phyloP scores from a whole-genome alignment of 2,329 filamentous ascomycete species.

The Fusarium sp. region DNA sequence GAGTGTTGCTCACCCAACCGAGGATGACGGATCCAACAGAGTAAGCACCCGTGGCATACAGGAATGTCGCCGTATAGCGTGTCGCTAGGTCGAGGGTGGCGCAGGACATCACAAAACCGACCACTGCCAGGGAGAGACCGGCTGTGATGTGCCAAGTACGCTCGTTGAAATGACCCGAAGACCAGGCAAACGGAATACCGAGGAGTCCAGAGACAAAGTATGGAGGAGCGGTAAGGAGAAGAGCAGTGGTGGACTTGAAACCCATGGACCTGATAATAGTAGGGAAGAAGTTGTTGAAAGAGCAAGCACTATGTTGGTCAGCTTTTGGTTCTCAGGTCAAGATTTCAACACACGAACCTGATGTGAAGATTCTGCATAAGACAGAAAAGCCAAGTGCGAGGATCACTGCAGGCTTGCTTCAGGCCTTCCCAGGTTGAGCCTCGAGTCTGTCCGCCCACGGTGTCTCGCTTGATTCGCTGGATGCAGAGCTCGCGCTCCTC shows the following conservation, averaged over 20 bases:
- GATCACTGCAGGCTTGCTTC: constrained; percentile 21
- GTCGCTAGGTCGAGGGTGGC: constrained; percentile 43
- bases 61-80: constrained; percentile 45
- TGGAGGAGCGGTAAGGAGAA: constrained; percentile 35
- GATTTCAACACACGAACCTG: neutral
- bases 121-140: constrained; percentile 51
- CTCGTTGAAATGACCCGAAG: constrained; percentile 56
- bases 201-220: constrained; percentile 38
- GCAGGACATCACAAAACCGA: constrained; percentile 51
- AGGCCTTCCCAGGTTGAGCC: constrained; percentile 20
- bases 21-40: constrained; percentile 54
- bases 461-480: constrained; percentile 55
- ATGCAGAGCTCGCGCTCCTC: constrained; percentile 55
- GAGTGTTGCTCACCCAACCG: constrained; percentile 53
- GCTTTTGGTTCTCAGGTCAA: neutral
- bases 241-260: constrained; percentile 29
- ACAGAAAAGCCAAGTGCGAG: constrained; percentile 28
- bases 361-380: constrained; percentile 30
- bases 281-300: constrained; percentile 38
- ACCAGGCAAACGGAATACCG: constrained; percentile 19
- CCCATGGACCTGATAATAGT: constrained; percentile 36
- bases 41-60: constrained; percentile 48
- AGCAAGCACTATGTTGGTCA: constrained; percentile 19
- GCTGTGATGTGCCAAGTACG: constrained; percentile 44
- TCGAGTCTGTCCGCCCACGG: constrained; percentile 32